These are phyloP conservation scores for Sphaerulina vaccinii DNA, from an alignment of 2,329 filamentous ascomycete species.

Conservation along the genomic window DNA sequence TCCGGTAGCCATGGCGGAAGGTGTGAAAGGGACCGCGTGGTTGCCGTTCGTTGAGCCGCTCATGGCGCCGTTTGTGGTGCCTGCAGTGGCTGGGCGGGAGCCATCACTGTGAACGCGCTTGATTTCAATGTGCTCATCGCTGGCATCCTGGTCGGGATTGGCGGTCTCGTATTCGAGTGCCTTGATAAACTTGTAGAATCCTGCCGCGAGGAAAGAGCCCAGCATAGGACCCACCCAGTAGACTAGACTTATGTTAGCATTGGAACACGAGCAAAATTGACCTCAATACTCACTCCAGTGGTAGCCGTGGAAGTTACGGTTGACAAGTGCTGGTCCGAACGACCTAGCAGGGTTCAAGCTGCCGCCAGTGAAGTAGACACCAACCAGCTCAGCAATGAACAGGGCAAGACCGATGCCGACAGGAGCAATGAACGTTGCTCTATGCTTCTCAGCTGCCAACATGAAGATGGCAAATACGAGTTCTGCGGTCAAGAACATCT, in stretches of 20 bases:
- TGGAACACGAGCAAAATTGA: background rate
- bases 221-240: slow-evolving; percentile 33
- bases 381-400: slow-evolving; percentile 47
- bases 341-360: slow-evolving; percentile 38
- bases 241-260: slow-evolving; percentile 3
- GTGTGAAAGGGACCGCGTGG: background rate
- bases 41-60: background rate
- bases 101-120: slow-evolving; percentile 1
- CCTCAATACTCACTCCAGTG: slow-evolving; percentile 32
- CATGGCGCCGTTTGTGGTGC: no score
- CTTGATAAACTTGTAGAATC: slow-evolving; percentile 38
- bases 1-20: background rate
- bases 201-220: slow-evolving; percentile 32
- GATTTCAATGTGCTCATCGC: slow-evolving; percentile 1
- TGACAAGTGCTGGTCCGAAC: slow-evolving; percentile 36
- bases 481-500: slow-evolving; percentile 42
- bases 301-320: slow-evolving; percentile 31
- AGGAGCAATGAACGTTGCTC: slow-evolving; percentile 45
- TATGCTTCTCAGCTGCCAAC: slow-evolving; percentile 39
- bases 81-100: background rate
- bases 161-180: slow-evolving; percentile 36
- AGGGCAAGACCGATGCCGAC: slow-evolving; percentile 50
- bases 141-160: slow-evolving; percentile 27
- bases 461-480: slow-evolving; percentile 42
- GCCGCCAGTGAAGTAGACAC: slow-evolving; percentile 38